Percentiles rank a stretch among this genome's conserved stretches.
Evolutionary conservation across 1,139 yeast genomes (phyloP).

Genomic region (Yamadazyma membranifaciens): DNA sequence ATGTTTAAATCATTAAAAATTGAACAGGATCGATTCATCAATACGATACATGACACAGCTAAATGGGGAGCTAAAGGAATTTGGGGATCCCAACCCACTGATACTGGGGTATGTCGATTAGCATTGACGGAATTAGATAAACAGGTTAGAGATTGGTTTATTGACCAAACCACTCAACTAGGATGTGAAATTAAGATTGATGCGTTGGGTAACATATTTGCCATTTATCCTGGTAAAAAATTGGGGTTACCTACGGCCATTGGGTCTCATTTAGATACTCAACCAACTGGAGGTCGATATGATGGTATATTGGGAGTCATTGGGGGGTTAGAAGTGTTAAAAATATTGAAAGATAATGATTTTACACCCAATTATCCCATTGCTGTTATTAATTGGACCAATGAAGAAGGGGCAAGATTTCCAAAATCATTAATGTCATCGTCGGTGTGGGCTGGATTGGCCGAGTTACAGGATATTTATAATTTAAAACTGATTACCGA

Average conservation of each 20-base stretch:
- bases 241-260: slow-evolving; percentile 58
- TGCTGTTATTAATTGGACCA: slow-evolving; percentile 68
- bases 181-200: slow-evolving; percentile 63
- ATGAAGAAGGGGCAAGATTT: slow-evolving; percentile 78
- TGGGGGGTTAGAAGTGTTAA: slow-evolving; percentile 62
- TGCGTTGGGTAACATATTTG: slow-evolving; percentile 65
- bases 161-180: slow-evolving; percentile 45
- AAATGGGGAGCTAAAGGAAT: slow-evolving; percentile 60
- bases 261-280: slow-evolving; percentile 75
- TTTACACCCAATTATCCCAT: slow-evolving; percentile 64
- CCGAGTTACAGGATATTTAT: slow-evolving; percentile 48
- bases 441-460: slow-evolving; percentile 62
- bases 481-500: slow-evolving; percentile 54
- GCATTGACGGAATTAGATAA: slow-evolving; percentile 63
- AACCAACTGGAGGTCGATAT: slow-evolving; percentile 77
- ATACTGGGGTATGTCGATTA: slow-evolving; percentile 62
- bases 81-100: slow-evolving; percentile 57
- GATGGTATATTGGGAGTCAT: slow-evolving; percentile 73
- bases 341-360: slow-evolving; percentile 62
- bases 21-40: slow-evolving; percentile 18
- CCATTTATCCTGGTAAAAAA: slow-evolving; percentile 57
- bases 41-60: slow-evolving; percentile 64
- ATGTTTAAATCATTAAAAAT: slow-evolving; percentile 11
- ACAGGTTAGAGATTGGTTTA: slow-evolving; percentile 65
- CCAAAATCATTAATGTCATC: slow-evolving; percentile 66